A percentile compares a stretch with the other conserved stretches of the same genome.
These are phyloP conservation scores for Tylopilus plumbeoviolaceoides DNA, from an alignment of 768 basidiomycete genomes.

Conservation along the genomic window DNA sequence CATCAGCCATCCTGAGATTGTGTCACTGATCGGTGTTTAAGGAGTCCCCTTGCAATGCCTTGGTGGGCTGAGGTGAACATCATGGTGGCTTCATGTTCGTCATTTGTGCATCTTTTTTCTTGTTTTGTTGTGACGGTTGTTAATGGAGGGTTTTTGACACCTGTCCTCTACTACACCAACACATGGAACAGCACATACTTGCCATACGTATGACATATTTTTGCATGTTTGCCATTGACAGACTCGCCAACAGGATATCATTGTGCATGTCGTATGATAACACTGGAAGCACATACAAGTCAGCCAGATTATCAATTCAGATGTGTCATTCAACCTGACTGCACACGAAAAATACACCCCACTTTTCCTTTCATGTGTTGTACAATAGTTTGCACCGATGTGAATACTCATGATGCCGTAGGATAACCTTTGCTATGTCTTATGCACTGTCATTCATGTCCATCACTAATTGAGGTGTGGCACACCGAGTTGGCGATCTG, in stretches of 20 bases:
- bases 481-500: slow-evolving; percentile 39
- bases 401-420: slow-evolving; percentile 6
- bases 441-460: slow-evolving; percentile 81
- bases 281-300: slow-evolving; percentile 57
- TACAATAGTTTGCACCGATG: background rate
- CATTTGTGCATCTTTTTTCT: slow-evolving; percentile 46
- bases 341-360: slow-evolving; percentile 58
- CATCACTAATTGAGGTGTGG: slow-evolving; percentile 69
- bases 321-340: slow-evolving; percentile 50
- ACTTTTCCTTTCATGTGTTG: slow-evolving; percentile 48
- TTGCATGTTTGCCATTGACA: background rate
- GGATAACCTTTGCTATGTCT: slow-evolving; percentile 66
- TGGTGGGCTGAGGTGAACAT: slow-evolving; percentile 84
- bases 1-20: background rate
- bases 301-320: slow-evolving; percentile 47
- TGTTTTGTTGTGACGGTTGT: slow-evolving; percentile 46
- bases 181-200: slow-evolving; percentile 54
- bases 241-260: slow-evolving; percentile 42
- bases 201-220: slow-evolving; percentile 39
- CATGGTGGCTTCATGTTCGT: slow-evolving; percentile 59
- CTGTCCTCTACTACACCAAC: too few species aligned
- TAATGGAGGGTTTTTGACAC: slow-evolving; percentile 55
- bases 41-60: slow-evolving; percentile 72
- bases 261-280: slow-evolving; percentile 64
- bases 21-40: too few species aligned